These are phyloP conservation scores for Allium fistulosum DNA, from an alignment of 106 monocot species.

Conservation along the genomic window DNA sequence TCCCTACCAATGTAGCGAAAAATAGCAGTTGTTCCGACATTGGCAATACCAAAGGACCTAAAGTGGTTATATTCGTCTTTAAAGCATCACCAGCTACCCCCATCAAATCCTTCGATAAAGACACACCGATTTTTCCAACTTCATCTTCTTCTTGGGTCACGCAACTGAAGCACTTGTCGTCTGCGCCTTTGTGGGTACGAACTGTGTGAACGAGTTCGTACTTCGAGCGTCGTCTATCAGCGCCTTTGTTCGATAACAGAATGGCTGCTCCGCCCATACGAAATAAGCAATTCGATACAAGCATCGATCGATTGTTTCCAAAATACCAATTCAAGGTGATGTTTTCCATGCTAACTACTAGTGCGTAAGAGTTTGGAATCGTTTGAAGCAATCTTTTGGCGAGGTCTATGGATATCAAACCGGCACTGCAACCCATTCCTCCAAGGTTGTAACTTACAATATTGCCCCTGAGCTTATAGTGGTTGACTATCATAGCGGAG, in stretches of 20 bases:
- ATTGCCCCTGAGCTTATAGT: slow-evolving; percentile 32
- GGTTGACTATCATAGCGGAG: slow-evolving; percentile 29
- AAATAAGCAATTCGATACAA: slow-evolving; percentile 30
- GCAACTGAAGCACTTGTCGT: slow-evolving; percentile 23
- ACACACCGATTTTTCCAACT: slow-evolving; percentile 13
- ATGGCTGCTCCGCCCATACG: slow-evolving; percentile 26
- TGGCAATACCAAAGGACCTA: slow-evolving; percentile 20
- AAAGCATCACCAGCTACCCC: slow-evolving; percentile 26
- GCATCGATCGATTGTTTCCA: slow-evolving; percentile 21
- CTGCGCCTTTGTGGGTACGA: slow-evolving; percentile 24
- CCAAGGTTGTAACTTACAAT: slow-evolving; percentile 23
- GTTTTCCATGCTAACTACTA: slow-evolving; percentile 30
- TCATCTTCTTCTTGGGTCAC: slow-evolving; percentile 20
- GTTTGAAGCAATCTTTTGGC: slow-evolving; percentile 20
- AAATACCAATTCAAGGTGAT: slow-evolving; percentile 33
- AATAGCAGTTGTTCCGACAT: slow-evolving; percentile 21
- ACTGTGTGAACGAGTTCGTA: slow-evolving; percentile 19
- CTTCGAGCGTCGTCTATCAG: slow-evolving; percentile 16
- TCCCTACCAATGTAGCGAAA: slow-evolving; percentile 19
- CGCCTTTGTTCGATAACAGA: slow-evolving; percentile 16
- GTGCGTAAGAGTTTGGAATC: slow-evolving; percentile 17
- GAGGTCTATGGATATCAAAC: slow-evolving; percentile 29
- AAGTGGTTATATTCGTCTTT: slow-evolving; percentile 21
- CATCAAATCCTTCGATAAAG: slow-evolving; percentile 26
- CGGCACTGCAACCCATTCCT: slow-evolving; percentile 37